These are phyloP conservation scores for Comarum palustre DNA, from an alignment of 306 rosid genomes.

Conservation along the genomic window DNA sequence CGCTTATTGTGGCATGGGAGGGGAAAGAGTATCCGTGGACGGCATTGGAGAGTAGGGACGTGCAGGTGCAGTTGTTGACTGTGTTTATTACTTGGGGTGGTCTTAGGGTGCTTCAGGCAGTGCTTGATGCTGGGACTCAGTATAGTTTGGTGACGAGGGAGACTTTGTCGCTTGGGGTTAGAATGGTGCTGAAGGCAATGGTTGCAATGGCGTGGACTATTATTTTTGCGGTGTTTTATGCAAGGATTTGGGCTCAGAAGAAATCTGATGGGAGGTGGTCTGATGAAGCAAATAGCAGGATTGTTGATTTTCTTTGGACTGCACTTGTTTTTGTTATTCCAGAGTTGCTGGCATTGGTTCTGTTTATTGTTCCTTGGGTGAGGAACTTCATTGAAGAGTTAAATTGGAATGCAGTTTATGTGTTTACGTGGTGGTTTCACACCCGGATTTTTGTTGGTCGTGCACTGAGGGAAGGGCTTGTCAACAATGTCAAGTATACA, in stretches of 20 bases:
- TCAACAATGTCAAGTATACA: constrained; percentile 67
- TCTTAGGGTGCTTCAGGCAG: constrained; percentile 69
- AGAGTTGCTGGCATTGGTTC: constrained; percentile 59
- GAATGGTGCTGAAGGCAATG: constrained; percentile 72
- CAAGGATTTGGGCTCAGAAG: constrained; percentile 69
- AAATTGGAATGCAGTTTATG: constrained; percentile 55
- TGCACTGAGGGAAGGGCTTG: constrained; percentile 74
- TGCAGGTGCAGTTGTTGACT: constrained; percentile 63
- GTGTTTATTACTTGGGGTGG: constrained; percentile 82
- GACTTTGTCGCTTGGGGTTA: constrained; percentile 67
- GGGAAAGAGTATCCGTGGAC: constrained; percentile 52
- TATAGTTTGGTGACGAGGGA: constrained; percentile 83
- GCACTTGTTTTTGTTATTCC: constrained; percentile 63
- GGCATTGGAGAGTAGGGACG: constrained; percentile 55
- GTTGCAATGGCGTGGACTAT: constrained; percentile 72
- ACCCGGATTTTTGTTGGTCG: constrained; percentile 85
- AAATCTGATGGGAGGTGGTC: constrained; percentile 59
- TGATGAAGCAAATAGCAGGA: constrained; percentile 52
- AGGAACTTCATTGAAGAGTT: constrained; percentile 63
- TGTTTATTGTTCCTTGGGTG: constrained; percentile 70
- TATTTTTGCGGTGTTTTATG: constrained; percentile 65
- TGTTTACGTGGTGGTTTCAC: constrained; percentile 89
- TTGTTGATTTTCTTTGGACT: constrained; percentile 54
- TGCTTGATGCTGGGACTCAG: constrained; percentile 93
- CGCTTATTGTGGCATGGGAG: constrained; percentile 72